phyloP scores from a whole-genome alignment of 2,329 filamentous ascomycete species.

The Monilinia laxa region DNA sequence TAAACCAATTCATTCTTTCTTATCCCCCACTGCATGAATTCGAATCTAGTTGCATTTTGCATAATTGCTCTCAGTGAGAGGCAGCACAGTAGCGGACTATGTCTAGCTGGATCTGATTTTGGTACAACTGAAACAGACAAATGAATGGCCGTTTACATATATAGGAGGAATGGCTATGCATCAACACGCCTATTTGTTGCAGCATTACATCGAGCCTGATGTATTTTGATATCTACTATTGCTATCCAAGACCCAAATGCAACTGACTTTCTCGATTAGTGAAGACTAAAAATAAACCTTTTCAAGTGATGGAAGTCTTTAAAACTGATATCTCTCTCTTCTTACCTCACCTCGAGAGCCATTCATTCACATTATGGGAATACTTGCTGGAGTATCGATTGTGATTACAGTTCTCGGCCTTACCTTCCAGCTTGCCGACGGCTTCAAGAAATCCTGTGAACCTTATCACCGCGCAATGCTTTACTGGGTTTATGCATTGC shows the following conservation, averaged over 20 bases:
- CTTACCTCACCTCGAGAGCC: background rate
- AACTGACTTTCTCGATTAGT: background rate
- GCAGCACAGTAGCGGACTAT: background rate
- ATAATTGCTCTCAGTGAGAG: background rate
- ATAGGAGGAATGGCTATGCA: background rate
- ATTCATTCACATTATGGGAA: background rate
- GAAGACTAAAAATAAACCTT: background rate
- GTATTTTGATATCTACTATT: background rate
- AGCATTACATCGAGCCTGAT: background rate
- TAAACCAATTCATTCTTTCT: background rate
- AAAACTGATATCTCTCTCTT: background rate
- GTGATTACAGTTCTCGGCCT: background rate
- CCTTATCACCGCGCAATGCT: background rate
- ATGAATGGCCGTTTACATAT: background rate
- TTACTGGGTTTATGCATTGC: no score
- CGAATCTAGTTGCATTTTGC: background rate
- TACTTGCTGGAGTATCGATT: background rate
- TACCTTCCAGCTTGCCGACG: background rate
- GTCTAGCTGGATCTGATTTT: background rate
- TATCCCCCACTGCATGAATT: no score
- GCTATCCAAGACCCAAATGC: background rate
- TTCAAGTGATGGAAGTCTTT: background rate
- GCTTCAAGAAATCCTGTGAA: background rate
- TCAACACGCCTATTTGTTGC: background rate
- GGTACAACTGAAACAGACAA: no score